Base-by-base conservation (phyloP, 1,139 yeast species). In the Casaregolazyma suthepensis region DNA sequence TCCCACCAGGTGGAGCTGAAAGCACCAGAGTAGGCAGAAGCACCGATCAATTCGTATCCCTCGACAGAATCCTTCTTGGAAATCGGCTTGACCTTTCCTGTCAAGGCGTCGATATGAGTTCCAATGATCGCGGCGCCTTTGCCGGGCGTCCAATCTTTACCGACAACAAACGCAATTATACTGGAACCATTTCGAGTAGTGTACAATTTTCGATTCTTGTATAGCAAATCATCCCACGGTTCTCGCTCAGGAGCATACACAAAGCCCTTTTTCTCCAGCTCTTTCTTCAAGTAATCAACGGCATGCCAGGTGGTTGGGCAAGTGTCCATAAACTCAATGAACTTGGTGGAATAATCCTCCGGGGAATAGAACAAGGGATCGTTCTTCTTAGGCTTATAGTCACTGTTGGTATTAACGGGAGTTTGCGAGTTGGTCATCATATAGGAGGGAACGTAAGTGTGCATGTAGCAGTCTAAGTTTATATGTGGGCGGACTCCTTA, bases 241-340 rank as follows among this genome's bases (percentile, higher is more conserved):
- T 76, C 75, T 50, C 90, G 76, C 69, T 91, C 98, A 19, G 79
- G 73, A 49, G 90, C 71, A 66, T 86, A 90, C 9, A 66, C 67
- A 66, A 88, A 91, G 0, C 96, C 73, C 10, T 64, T 61, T 6
- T 53, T 51, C 9, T 61, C 63, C 35, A 73, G 64, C 52, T 57
- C 53, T 29, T 59, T 52, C n/a, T 63, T 59, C 46, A 85, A 82
- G 15, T 78, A 77, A 50, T 79, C 76, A 12, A 87, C 91, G 12
- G 90, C 96, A 70, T 91, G 98, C 70, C 87, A 91, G 1, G 96
- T 96, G 1, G 98, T 87, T 38, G 96, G 98, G 13, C 94, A 82
- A 12, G 76, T 77, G 68, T 87, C 85, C 67, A 91, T 85, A 66
- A 87, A 91, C 55, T 81, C 78, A 52, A 90, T 76, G 66, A 91